Evolutionary conservation across 2,329 filamentous ascomycete genomes (phyloP).

Genomic region (Aspergillus sp.): DNA sequence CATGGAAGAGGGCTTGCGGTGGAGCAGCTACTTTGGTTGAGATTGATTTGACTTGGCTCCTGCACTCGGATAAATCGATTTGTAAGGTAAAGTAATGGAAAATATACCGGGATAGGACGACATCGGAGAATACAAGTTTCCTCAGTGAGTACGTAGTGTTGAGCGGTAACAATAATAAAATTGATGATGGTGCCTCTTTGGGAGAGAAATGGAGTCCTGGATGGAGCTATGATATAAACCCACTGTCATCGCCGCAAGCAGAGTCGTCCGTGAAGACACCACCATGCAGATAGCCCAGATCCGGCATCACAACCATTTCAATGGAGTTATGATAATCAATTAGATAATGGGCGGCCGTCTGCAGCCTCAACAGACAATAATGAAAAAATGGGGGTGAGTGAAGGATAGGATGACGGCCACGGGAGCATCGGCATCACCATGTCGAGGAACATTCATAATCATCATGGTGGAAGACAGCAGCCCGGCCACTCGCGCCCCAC

Average conservation of each 20-base stretch:
- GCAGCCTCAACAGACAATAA: not conserved
- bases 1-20: slow-evolving; percentile 15
- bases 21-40: slow-evolving; percentile 15
- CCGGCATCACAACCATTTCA: not conserved
- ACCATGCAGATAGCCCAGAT: not conserved
- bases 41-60: slow-evolving; percentile 15
- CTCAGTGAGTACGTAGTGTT: not conserved
- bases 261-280: not conserved
- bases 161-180: not conserved
- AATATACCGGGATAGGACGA: not conserved
- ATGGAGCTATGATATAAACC: slow-evolving; percentile 10
- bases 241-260: slow-evolving; percentile 7
- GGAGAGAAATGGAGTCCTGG: not conserved
- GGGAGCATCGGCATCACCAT: slow-evolving; percentile 11
- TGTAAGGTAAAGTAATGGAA: not conserved
- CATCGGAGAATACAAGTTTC: not conserved
- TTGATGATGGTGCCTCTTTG: not conserved
- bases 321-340: slow-evolving; percentile 5
- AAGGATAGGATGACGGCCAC: not conserved
- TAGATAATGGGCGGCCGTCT: slow-evolving; percentile 6
- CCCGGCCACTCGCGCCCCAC: slow-evolving; percentile 18
- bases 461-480: slow-evolving; percentile 14
- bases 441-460: slow-evolving; percentile 2
- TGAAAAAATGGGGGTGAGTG: not conserved
- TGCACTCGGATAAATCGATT: slow-evolving; percentile 21